Evolutionary conservation across 1,284 basidiomycete species (phyloP).

Genomic region (Inonotus hispidus): DNA sequence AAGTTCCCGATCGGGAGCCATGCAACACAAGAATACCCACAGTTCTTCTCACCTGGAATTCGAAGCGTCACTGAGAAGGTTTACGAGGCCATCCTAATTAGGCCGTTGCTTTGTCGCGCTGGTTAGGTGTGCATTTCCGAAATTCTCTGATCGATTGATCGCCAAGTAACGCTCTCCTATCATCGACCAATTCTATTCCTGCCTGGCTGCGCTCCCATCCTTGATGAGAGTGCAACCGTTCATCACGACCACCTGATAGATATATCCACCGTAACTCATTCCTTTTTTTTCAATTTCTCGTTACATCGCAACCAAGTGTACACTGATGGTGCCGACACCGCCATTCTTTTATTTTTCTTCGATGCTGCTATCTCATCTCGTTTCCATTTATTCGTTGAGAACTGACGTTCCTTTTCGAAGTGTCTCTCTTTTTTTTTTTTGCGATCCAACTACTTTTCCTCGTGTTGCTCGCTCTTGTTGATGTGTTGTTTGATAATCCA

Average conservation of each 20-base stretch:
- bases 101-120: slow-evolving; percentile 12
- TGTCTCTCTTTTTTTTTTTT: neutral
- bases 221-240: neutral
- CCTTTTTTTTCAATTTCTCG: neutral
- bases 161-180: slow-evolving; percentile 2
- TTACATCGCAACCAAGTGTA: slow-evolving; percentile 7
- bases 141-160: slow-evolving; percentile 1
- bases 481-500: neutral
- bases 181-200: neutral
- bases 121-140: slow-evolving; percentile 8
- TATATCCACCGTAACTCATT: neutral
- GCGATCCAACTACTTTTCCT: neutral
- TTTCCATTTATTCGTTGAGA: neutral
- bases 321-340: slow-evolving; percentile 9
- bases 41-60: slow-evolving; percentile 9
- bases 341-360: neutral
- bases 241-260: neutral
- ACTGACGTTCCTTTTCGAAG: neutral
- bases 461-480: slow-evolving; percentile 8
- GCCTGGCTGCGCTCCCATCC: too few relatives aligned
- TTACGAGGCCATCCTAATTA: slow-evolving; percentile 4
- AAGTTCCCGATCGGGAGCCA: slow-evolving; percentile 6
- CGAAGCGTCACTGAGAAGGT: slow-evolving; percentile 10
- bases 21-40: slow-evolving; percentile 4
- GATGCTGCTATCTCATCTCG: neutral